These are phyloP conservation scores for Monosporascus sp. DNA, from an alignment of 2,329 filamentous ascomycete species.

Conservation along the genomic window DNA sequence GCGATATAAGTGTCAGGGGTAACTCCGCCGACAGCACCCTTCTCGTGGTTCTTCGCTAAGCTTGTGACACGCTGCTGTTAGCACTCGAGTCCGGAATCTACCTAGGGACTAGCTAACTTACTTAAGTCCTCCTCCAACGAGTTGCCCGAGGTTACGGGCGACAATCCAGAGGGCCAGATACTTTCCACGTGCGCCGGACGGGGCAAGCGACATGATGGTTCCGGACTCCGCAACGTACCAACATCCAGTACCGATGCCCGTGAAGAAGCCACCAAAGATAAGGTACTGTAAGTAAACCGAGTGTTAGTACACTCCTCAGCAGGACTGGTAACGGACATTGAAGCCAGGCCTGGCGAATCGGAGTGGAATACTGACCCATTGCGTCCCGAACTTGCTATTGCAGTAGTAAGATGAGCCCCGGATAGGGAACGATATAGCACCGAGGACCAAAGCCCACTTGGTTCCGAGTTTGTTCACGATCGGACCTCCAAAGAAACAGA, in stretches of 20 bases:
- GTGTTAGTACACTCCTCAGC: background rate
- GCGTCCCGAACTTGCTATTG: slow-evolving; percentile 42
- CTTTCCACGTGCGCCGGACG: slow-evolving; percentile 39
- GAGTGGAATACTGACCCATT: slow-evolving; percentile 32
- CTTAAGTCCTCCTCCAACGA: slow-evolving; percentile 42
- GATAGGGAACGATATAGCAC: slow-evolving; percentile 36
- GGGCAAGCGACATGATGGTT: slow-evolving; percentile 42
- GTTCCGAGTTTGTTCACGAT: slow-evolving; percentile 41
- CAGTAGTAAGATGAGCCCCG: slow-evolving; percentile 42
- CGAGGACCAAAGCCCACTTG: slow-evolving; percentile 40
- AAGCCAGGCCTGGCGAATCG: background rate
- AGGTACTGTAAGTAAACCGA: slow-evolving; percentile 26
- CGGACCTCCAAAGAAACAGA: slow-evolving; percentile 37
- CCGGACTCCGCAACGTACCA: slow-evolving; percentile 46
- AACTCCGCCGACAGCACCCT: slow-evolving; percentile 31
- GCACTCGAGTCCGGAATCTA: background rate
- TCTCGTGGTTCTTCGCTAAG: slow-evolving; percentile 31
- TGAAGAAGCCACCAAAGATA: slow-evolving; percentile 32
- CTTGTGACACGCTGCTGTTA: slow-evolving; percentile 12
- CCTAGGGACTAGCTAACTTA: slow-evolving; percentile 15
- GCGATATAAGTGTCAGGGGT: slow-evolving; percentile 40
- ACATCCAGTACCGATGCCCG: slow-evolving; percentile 35
- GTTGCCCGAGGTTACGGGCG: slow-evolving; percentile 38
- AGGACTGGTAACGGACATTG: no score
- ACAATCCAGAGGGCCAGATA: slow-evolving; percentile 44